A percentile compares a stretch with the other conserved stretches of the same genome.
Evolutionary conservation across 2,329 filamentous ascomycete species (phyloP).

Genomic region (Nigrograna mackinnonii): DNA sequence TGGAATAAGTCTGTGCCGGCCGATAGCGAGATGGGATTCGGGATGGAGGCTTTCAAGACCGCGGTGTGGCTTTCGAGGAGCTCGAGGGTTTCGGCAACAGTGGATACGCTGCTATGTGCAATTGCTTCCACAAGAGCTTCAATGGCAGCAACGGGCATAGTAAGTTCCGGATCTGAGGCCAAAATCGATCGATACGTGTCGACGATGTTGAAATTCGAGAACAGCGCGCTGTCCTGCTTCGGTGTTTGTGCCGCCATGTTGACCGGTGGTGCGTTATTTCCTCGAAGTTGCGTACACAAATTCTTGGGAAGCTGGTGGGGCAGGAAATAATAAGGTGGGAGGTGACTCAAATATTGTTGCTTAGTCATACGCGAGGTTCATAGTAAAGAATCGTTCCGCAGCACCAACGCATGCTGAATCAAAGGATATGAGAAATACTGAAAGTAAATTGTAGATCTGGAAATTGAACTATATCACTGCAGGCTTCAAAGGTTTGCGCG

Average conservation of each 20-base stretch:
- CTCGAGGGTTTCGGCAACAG: conserved; percentile 91
- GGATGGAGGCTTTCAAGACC: conserved; percentile 75
- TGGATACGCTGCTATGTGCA: conserved; percentile 76
- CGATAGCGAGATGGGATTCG: conserved; percentile 88
- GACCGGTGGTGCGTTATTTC: no score
- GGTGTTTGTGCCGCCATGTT: conserved; percentile 26
- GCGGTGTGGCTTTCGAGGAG: conserved; percentile 77
- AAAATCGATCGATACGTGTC: conserved; percentile 68
- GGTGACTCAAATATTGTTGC: no score
- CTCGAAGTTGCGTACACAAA: no score
- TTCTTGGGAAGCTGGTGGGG: no score
- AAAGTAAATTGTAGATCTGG: no score
- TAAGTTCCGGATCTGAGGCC: conserved; percentile 76
- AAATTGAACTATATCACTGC: no score
- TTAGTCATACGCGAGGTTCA: no score
- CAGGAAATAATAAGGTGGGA: no score
- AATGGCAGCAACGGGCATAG: conserved; percentile 94
- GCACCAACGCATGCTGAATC: no score
- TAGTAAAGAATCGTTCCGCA: no score
- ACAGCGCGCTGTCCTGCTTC: conserved; percentile 1
- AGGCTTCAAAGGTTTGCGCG: no score
- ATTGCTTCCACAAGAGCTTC: conserved; percentile 88
- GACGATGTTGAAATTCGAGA: conserved; percentile 58
- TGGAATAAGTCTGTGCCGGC: conserved; percentile 96
- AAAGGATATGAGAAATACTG: no score